Base-by-base conservation (phyloP, 768 basidiomycete species). In the Mycena crocata region DNA sequence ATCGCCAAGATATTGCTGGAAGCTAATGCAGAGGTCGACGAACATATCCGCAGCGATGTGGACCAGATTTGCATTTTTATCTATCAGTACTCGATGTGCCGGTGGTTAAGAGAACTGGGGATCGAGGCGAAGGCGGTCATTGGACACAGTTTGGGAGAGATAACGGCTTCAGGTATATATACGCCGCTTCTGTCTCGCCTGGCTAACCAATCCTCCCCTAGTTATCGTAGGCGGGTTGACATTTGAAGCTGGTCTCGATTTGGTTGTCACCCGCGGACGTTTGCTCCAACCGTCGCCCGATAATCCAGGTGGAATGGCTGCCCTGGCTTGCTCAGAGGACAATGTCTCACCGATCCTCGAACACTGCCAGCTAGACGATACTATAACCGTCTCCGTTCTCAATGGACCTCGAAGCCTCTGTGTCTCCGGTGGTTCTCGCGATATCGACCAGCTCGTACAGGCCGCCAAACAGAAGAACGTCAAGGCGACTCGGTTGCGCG, bases 91-190 rank as follows among this genome's bases (percentile, higher is more conserved):
- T 55, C 70, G 17, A 49, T 69, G n/a, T 50, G 46, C 26, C 52
- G 37, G 39, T 71, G 67, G 67, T 26, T 71, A 30, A 50, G 49
- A 31, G 55, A 57, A n/a, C 46, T 67, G 14, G 66, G 60, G 6
- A 57, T 67, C 24, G 45, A 62, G 45, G 28, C 61, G 8, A n/a
- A 15, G 15, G 57, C 62, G 5, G 70, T 71, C 28, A 48, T 71
- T 34, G 67, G 67, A 1, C 70, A 71, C 40, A 64, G 62, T 54
- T 58, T 71, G 44, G 70, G 70, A 32, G 70, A 71, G 46, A 68
- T 71, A 23, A 62, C 70, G 17, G 70, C 67, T 30, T 61, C 70
- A 46, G 67, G 70, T 71, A 57, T 12, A 30, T n/a, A 0, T 49
- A 30, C 37, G 13, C 15, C 6, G 6, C 17, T 23, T 6, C 23